These are phyloP conservation scores for Orbilia quercus DNA, from an alignment of 2,329 filamentous ascomycete species.

Conservation along the genomic window DNA sequence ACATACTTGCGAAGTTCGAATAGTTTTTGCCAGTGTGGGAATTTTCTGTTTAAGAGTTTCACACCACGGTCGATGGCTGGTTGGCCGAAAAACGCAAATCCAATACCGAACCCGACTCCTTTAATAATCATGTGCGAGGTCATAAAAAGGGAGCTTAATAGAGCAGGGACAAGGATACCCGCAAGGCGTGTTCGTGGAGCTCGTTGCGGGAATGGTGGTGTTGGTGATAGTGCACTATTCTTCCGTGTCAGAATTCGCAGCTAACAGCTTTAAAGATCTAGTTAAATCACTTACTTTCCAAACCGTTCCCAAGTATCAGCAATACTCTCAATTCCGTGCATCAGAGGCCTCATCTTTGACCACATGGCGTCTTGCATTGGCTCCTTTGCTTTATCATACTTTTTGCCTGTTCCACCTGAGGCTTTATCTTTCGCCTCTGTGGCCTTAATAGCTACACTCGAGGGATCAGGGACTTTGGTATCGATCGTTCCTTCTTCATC, in stretches of 20 bases:
- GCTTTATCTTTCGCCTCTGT: conserved; percentile 68
- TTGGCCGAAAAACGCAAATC: conserved; percentile 82
- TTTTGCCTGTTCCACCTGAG: conserved; percentile 66
- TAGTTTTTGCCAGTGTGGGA: conserved; percentile 57
- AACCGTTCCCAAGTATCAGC: conserved; percentile 74
- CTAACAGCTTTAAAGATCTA: background rate
- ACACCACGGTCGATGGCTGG: conserved; percentile 74
- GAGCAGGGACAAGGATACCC: conserved; percentile 67
- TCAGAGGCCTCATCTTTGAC: conserved; percentile 78
- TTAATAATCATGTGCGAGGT: conserved; percentile 74
- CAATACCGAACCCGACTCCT: conserved; percentile 73
- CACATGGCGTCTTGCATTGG: conserved; percentile 82
- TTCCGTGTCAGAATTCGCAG: background rate
- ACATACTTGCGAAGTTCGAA: conserved; percentile 58
- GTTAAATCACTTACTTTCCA: conserved; percentile 65
- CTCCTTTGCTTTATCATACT: conserved; percentile 73
- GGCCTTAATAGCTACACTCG: conserved; percentile 68
- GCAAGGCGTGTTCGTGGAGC: conserved; percentile 70
- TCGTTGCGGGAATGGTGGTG: conserved; percentile 71
- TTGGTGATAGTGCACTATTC: conserved; percentile 71
- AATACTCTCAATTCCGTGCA: conserved; percentile 73
- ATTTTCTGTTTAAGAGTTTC: conserved; percentile 70
- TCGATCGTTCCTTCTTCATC: conserved; percentile 65
- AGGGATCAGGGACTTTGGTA: conserved; percentile 71
- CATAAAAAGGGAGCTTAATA: conserved; percentile 68